These are phyloP conservation scores for Thymus quinquecostatus DNA, from an alignment of 257 asterid genomes.

Conservation along the genomic window DNA sequence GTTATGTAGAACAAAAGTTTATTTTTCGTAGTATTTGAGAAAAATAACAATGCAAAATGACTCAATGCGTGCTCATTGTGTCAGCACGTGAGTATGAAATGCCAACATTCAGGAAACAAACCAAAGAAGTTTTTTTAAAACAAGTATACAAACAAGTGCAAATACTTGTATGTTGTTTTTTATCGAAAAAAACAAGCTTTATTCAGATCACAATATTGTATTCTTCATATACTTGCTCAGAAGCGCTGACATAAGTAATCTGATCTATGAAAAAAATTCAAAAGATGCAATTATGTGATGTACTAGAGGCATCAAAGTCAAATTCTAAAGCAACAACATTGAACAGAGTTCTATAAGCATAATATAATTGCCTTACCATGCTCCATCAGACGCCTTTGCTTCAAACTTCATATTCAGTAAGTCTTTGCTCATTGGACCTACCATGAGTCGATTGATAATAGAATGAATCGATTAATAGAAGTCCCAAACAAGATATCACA, in stretches of 20 bases:
- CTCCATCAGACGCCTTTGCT: conserved; percentile 83
- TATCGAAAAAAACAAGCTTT: too few species aligned
- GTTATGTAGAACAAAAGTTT: too few species aligned
- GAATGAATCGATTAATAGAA: neutral
- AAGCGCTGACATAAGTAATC: neutral
- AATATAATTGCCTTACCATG: conserved; percentile 60
- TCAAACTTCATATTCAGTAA: conserved; percentile 61
- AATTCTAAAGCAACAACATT: conserved; percentile 17
- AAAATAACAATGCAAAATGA: too few species aligned
- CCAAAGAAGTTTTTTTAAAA: too few species aligned
- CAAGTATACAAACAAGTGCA: neutral
- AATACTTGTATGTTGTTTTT: too few species aligned
- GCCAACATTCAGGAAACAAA: neutral
- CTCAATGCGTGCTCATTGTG: too few species aligned
- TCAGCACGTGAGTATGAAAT: neutral
- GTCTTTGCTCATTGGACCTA: conserved; percentile 52
- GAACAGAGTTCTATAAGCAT: neutral
- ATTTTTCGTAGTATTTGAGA: neutral
- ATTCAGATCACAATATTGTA: neutral
- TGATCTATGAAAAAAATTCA: neutral
- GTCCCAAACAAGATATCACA: neutral
- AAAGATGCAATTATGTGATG: conserved; percentile 1
- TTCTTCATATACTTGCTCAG: neutral
- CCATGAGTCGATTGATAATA: conserved; percentile 8
- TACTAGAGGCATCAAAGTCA: neutral